A percentile compares a stretch with the other conserved stretches of the same genome.
These are phyloP conservation scores for Xylaria venustula DNA, from an alignment of 495 filamentous ascomycete species.

Conservation along the genomic window DNA sequence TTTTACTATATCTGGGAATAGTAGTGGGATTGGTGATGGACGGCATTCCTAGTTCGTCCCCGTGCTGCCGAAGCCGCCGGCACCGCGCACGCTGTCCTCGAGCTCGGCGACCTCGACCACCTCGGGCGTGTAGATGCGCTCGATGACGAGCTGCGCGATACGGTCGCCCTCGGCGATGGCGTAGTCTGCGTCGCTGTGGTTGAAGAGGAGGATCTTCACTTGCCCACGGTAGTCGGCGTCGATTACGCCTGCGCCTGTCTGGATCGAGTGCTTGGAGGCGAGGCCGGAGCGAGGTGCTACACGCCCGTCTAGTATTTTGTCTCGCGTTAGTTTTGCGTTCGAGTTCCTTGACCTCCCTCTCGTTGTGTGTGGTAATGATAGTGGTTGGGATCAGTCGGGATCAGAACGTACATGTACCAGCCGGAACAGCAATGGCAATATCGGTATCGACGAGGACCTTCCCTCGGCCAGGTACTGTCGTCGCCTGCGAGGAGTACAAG, in stretches of 20 bases:
- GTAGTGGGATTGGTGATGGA: no score
- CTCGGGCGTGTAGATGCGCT: conserved; percentile 90
- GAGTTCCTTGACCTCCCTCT: no score
- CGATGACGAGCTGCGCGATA: conserved; percentile 88
- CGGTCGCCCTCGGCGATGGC: conserved; percentile 81
- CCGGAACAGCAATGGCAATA: conserved; percentile 82
- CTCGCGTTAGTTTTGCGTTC: conserved; percentile 28
- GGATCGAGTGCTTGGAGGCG: conserved; percentile 89
- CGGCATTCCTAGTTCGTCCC: conserved; percentile 52
- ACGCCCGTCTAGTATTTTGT: conserved; percentile 58
- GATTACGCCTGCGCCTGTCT: conserved; percentile 92
- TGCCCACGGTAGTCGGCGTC: conserved; percentile 95
- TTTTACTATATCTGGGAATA: no score
- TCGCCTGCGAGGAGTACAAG: conserved; percentile 70
- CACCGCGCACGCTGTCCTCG: conserved; percentile 86
- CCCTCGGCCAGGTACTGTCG: conserved; percentile 74
- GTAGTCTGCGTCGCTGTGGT: conserved; percentile 82
- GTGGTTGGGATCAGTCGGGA: not conserved
- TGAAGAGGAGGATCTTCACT: conserved; percentile 92
- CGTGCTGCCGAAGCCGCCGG: conserved; percentile 92
- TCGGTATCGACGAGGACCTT: conserved; percentile 88
- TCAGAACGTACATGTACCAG: conserved; percentile 70
- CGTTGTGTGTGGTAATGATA: no score
- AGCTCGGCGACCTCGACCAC: conserved; percentile 83
- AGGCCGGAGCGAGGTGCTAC: conserved; percentile 91